Base-by-base conservation (phyloP, 257 asterid genomes). In the Solanum etuberosum region DNA sequence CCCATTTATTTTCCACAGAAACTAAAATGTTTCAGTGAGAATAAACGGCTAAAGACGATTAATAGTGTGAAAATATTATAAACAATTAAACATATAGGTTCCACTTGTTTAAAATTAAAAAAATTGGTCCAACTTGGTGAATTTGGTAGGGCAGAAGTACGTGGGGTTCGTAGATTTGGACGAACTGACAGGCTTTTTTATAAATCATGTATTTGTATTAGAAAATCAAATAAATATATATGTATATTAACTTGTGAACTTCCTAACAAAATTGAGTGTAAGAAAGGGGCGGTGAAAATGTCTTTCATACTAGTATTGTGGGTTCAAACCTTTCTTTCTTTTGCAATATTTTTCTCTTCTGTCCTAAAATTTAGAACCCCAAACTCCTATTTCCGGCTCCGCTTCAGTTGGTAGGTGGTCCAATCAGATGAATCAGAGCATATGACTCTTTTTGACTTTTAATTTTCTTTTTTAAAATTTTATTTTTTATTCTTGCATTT, bases 371-470 rank as follows among this genome's bases (percentile, higher is more conserved):
- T 48, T 48, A 48, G 0, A 15, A 48, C 20, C 6, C 21, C 23
- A 51, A 51, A 5, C 3, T 51, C 20, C 3, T 15, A 15, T 48
- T 48, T 48, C 20, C 59, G 0, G 57, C 21, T 48, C 9, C 23
- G 21, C 23, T 6, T 43, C 51, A 43, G 51, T 46, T 46, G 54
- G 54, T 14, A 46, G 81, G 88, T 61, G 80, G 86, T 77, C 83
- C 74, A 68, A 82, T 81, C 7, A 11, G 10, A 35, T 32, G 34
- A 11, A n/a, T 31, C 37, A 65, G n/a, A 81, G 61, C 43, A 27
- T 54, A 78, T 14, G 80, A 83, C 85, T 48, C 84, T 54, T 83
- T 87, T 87, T 83, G 70, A 83, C 87, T 32, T 51, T 48, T 80
- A n/a, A 4, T 2, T 1, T 16, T 20, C 11, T 5, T 78, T 59